Base-by-base conservation (phyloP, 2,329 filamentous ascomycete species). In the Gremmenia infestans region DNA sequence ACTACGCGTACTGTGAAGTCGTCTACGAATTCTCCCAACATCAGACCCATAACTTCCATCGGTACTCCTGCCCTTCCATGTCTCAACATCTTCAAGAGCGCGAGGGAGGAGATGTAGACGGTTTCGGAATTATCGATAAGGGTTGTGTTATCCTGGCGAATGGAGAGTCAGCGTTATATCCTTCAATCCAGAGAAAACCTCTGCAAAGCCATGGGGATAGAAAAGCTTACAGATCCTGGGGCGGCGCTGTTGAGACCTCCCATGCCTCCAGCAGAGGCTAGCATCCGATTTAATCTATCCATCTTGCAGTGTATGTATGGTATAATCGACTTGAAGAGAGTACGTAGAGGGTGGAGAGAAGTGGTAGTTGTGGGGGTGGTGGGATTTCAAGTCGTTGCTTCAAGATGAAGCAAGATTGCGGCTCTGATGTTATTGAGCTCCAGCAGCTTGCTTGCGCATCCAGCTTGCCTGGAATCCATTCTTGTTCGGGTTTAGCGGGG, bases 11-110 rank as follows among this genome's bases (percentile, higher is more conserved):
- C 94, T 57, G 94, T 99, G 76, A 97, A 99, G 77, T 97, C 94
- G 71, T 99, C 94, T 58, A 99, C 93, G 67, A 99, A 97, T 73
- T 97, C 94, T 72, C 94, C 94, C 68, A 97, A 77, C 94, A 99
- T 99, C 72, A 99, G 79, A 60, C 94, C 94, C 94, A 99, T 99
- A 72, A 99, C 94, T 80, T 99, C 94, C 94, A 99, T 99, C 19
- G 94, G 94, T 63, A 99, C 94, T 78, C 94, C 94, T 42, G 94
- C 94, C 65, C 94, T 88, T 63, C 94, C 94, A 75, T 99, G 94
- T 72, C 94, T 87, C 74, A 99, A 81, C 94, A 99, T 99, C 82
- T 99, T 99, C 67, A 99, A 81, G 52, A 99, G 82, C 52, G 94
- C 94, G 59, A 99, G 85, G 49, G 94, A 99, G 52, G 94, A 99